phyloP scores from a whole-genome alignment of 495 filamentous ascomycete species.

The Podospora sp. region DNA sequence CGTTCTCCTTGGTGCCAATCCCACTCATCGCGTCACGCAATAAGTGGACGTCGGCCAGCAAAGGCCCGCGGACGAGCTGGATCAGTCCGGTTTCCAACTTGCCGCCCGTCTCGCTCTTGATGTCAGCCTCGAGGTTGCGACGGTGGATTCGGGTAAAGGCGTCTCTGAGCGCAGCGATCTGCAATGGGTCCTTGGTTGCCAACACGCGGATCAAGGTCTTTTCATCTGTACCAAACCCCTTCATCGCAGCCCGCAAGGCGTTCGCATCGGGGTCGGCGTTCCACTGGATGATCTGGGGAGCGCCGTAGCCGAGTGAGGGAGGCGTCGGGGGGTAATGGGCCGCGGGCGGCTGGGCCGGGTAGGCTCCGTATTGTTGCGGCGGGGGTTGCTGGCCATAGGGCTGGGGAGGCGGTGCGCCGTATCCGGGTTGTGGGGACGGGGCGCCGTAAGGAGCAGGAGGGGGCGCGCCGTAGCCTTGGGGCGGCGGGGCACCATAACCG shows the following conservation, averaged over 20 bases:
- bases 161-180: constrained; percentile 68
- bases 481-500: constrained; percentile 8
- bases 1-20: constrained; percentile 79
- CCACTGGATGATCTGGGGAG: constrained; percentile 63
- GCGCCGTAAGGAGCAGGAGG: neutral
- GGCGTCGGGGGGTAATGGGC: constrained; percentile 51
- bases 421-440: neutral
- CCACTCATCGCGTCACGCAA: constrained; percentile 71
- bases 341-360: constrained; percentile 6
- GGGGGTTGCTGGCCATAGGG: constrained; percentile 12
- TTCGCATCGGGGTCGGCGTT: constrained; percentile 68
- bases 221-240: constrained; percentile 89
- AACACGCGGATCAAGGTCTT: constrained; percentile 68
- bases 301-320: constrained; percentile 64
- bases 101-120: constrained; percentile 74
- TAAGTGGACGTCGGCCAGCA: constrained; percentile 67
- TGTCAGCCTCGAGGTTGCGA: constrained; percentile 70
- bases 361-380: constrained; percentile 8
- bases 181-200: constrained; percentile 67
- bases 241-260: constrained; percentile 77
- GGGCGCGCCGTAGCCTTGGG: constrained; percentile 18
- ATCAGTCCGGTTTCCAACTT: constrained; percentile 72
- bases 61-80: constrained; percentile 73
- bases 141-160: constrained; percentile 63
- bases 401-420: constrained; percentile 13